These are phyloP conservation scores for Trypanosoma mega DNA, from an alignment of 208 protist species.

Conservation along the genomic window DNA sequence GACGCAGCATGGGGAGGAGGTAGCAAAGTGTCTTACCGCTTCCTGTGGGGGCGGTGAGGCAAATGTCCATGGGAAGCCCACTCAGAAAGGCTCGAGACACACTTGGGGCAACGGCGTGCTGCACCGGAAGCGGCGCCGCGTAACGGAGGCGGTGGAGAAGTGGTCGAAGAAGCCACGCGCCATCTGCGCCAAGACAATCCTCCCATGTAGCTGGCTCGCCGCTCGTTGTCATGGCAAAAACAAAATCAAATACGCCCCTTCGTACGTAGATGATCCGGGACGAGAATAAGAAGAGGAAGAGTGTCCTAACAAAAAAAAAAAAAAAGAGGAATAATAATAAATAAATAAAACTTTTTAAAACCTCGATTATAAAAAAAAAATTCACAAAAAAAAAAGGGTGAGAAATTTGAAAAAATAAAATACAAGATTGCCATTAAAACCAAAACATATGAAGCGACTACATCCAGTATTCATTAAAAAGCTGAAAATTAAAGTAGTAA, in stretches of 20 bases:
- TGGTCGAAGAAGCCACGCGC: slow-evolving; percentile 54
- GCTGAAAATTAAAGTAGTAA: no score
- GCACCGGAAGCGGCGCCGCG: slow-evolving; percentile 72
- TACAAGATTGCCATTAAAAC: slow-evolving; percentile 5
- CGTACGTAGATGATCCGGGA: no score
- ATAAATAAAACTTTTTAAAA: neutral
- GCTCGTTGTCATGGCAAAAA: slow-evolving; percentile 2
- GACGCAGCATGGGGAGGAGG: slow-evolving; percentile 68
- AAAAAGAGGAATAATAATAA: slow-evolving; percentile 18
- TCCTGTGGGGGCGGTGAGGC: slow-evolving; percentile 88
- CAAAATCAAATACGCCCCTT: slow-evolving; percentile 9
- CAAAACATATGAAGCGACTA: no score
- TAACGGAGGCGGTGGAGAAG: slow-evolving; percentile 61
- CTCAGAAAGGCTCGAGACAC: slow-evolving; percentile 62
- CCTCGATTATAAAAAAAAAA: neutral
- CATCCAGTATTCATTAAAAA: no score
- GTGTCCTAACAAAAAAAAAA: neutral
- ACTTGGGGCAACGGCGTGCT: slow-evolving; percentile 70
- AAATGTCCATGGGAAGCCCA: slow-evolving; percentile 83
- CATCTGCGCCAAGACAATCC: slow-evolving; percentile 28
- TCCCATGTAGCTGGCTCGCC: slow-evolving; percentile 25
- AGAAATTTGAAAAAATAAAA: no score
- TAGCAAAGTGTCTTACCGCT: slow-evolving; percentile 92
- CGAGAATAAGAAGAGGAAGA: no score
- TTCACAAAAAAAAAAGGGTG: slow-evolving; percentile 9